Base-by-base conservation (phyloP, 495 filamentous ascomycete species). In the Amniculicola lignicola region DNA sequence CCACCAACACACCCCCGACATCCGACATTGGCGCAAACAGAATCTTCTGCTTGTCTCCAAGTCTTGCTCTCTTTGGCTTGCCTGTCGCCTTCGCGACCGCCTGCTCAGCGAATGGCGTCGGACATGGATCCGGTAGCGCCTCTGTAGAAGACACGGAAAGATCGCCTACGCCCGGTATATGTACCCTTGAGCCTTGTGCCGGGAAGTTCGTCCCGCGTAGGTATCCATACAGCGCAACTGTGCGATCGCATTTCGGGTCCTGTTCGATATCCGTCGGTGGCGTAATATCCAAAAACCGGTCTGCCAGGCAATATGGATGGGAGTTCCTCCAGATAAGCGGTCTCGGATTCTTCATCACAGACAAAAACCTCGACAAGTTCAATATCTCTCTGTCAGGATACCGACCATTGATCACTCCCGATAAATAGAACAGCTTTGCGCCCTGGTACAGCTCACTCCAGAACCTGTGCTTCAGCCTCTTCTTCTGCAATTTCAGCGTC, bases 11-110 rank as follows among this genome's bases (percentile, higher is more conserved):
- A 62, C 93, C 93, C 59, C 91, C 92, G 27, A 95, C 89, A 74
- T 98, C 93, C 44, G 88, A 93, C 91, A 98, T 97, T 14, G 93
- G 93, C 12, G 94, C 93, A 72, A 94, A 94, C 3, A 98, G 77
- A 53, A 93, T 77, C 71, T 96, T 96, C 65, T 96, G 90, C 68
- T 96, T 96, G 66, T 98, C 93, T 27, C 91, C 92, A 29, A 98
- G 70, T 46, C 89, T 75, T 63, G 83, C 82, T 54, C 88, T 75
- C 11, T 80, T 81, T 2, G 78, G 77, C 67, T 95, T 96, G 0
- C 93, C 94, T 1, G 83, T 83, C 4, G 80, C 80, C 64, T 91
- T 95, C 21, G 85, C 86, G 21, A 88, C 74, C 15, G 85, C 88
- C 69, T 94, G 88, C 58, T 95, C 84, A 79, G 90, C 88, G 44